Percentiles rank a stretch among this genome's conserved stretches.
These are phyloP conservation scores for Chenopodium berlandieri DNA, from an alignment of 148 eudicot genomes.

Conservation along the genomic window DNA sequence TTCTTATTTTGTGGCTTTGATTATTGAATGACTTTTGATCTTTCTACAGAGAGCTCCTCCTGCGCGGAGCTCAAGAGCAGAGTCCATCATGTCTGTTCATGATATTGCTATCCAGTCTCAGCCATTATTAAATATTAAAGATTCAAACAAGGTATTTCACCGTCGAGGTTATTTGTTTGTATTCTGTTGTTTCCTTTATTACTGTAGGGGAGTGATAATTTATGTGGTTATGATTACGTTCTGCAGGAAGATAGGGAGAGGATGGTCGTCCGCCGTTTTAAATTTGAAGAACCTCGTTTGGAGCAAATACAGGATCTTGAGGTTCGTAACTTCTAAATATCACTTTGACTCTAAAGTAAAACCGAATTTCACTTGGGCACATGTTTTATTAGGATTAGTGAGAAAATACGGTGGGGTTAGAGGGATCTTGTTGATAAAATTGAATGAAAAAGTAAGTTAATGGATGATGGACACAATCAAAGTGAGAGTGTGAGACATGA, in stretches of 20 bases:
- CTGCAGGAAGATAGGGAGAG: slow-evolving; percentile 95
- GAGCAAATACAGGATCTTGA: slow-evolving; percentile 99
- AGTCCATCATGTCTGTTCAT: slow-evolving; percentile 73
- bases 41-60: slow-evolving; percentile 55
- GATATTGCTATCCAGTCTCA: slow-evolving; percentile 85
- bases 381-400: too few species aligned
- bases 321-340: slow-evolving; percentile 38
- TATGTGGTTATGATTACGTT: slow-evolving; percentile 18
- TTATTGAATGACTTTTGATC: background rate
- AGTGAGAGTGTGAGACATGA: too few species aligned
- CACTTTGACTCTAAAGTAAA: too few species aligned
- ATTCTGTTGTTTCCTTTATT: background rate
- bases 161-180: background rate
- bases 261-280: slow-evolving; percentile 81
- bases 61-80: slow-evolving; percentile 66
- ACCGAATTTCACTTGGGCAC: too few species aligned
- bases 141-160: slow-evolving; percentile 77
- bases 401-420: too few species aligned
- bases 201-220: background rate
- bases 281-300: slow-evolving; percentile 89
- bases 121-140: slow-evolving; percentile 74
- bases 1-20: too few species aligned
- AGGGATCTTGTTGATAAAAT: too few species aligned
- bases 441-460: too few species aligned
- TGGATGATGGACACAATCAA: too few species aligned